phyloP scores from a whole-genome alignment of 2,329 filamentous ascomycete genomes.

The Trichoderma sp. region DNA sequence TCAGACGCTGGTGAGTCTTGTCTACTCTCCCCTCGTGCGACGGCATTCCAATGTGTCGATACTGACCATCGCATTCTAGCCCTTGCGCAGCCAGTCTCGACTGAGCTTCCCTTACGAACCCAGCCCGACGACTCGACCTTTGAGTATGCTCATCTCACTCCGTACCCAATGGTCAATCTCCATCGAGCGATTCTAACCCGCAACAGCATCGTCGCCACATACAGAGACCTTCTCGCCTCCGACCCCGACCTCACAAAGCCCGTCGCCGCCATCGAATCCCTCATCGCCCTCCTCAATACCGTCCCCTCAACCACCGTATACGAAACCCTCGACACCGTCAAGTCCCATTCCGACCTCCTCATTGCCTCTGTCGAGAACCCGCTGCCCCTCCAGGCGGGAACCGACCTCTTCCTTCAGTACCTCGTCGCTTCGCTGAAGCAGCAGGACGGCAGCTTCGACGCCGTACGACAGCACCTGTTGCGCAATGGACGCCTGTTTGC shows the following conservation, averaged over 20 bases:
- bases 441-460: constrained; percentile 64
- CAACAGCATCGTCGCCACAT: constrained; percentile 56
- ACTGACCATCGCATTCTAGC: constrained; percentile 5
- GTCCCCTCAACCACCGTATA: constrained; percentile 82
- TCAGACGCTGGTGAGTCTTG: constrained; percentile 12
- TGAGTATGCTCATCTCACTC: constrained; percentile 30
- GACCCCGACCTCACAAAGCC: constrained; percentile 92
- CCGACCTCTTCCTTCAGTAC: constrained; percentile 93
- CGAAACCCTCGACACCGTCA: constrained; percentile 86
- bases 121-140: constrained; percentile 31
- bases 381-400: constrained; percentile 88
- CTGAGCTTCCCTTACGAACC: constrained; percentile 27
- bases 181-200: neutral
- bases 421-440: constrained; percentile 71
- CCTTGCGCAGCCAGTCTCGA: constrained; percentile 3
- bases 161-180: neutral
- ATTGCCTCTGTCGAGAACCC: constrained; percentile 81
- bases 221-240: constrained; percentile 52
- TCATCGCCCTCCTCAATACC: constrained; percentile 81
- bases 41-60: neutral
- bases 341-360: constrained; percentile 72
- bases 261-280: constrained; percentile 87
- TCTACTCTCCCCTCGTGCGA: too few species aligned
- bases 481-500: constrained; percentile 86
- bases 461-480: constrained; percentile 78